These are phyloP conservation scores for Nicotiana tabacum DNA, from an alignment of 257 asterid species.

Conservation along the genomic window DNA sequence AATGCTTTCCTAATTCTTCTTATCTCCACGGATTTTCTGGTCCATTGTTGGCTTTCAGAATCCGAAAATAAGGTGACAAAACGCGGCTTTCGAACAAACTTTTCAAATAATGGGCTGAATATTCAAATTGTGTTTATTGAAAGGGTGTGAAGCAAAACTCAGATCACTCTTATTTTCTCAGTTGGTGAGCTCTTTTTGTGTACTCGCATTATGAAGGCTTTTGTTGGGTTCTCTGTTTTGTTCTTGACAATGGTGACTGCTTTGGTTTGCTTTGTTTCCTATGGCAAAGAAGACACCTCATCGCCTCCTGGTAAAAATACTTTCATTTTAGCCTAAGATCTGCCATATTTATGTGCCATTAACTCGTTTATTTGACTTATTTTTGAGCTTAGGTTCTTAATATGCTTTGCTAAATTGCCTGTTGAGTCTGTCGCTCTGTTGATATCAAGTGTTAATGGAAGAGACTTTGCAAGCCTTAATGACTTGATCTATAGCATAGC, in stretches of 20 bases:
- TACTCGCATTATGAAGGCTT: constrained; percentile 36
- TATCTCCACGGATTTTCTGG: constrained; percentile 39
- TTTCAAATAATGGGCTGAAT: constrained; percentile 25
- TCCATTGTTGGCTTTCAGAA: background rate
- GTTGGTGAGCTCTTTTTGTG: background rate
- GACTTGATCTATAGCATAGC: background rate
- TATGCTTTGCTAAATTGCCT: background rate
- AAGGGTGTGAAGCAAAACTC: background rate
- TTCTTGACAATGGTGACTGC: constrained; percentile 28
- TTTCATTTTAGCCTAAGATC: background rate
- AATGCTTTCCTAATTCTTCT: constrained; percentile 19
- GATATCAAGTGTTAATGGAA: background rate
- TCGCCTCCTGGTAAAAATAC: constrained; percentile 23
- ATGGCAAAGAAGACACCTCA: constrained; percentile 25
- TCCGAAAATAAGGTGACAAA: constrained; percentile 13
- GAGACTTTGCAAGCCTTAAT: background rate
- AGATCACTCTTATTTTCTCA: background rate
- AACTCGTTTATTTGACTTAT: background rate
- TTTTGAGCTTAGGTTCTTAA: too few species aligned
- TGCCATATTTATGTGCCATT: background rate
- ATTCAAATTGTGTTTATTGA: background rate
- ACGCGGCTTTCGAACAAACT: constrained; percentile 5
- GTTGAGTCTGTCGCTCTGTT: too few species aligned
- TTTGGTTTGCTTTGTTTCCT: constrained; percentile 28
- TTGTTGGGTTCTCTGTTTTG: constrained; percentile 41